Evolutionary conservation across 495 filamentous ascomycete species (phyloP).

Genomic region (Xylaria sp.): DNA sequence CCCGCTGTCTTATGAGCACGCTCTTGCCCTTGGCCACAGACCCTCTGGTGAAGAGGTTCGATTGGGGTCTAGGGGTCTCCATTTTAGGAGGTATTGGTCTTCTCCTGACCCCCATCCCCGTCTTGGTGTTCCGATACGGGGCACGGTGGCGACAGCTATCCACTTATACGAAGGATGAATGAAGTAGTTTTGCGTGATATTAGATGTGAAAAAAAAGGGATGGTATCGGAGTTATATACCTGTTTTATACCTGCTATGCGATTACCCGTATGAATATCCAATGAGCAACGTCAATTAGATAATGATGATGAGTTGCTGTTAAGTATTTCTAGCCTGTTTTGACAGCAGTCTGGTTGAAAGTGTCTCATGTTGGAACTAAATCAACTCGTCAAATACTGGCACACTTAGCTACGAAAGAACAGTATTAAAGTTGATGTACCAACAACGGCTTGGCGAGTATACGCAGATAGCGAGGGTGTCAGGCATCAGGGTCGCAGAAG

Average conservation of each 20-base stretch:
- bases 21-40: constrained; percentile 57
- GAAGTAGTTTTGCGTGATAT: not conserved
- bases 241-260: not conserved
- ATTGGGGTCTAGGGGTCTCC: constrained; percentile 59
- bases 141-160: constrained; percentile 56
- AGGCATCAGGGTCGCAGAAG: too few species aligned
- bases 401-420: not conserved
- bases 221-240: not conserved
- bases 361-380: not conserved
- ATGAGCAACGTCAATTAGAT: not conserved
- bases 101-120: constrained; percentile 57
- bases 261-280: not conserved
- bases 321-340: not conserved
- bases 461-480: too few species aligned
- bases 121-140: constrained; percentile 58
- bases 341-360: not conserved
- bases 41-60: constrained; percentile 52
- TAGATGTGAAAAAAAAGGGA: not conserved
- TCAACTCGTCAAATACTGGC: not conserved
- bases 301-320: not conserved
- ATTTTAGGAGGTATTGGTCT: constrained; percentile 48
- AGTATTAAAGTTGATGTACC: not conserved
- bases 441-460: not conserved
- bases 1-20: constrained; percentile 60
- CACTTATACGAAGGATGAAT: constrained; percentile 49